These are phyloP conservation scores for Ettlia oleoabundans DNA, from an alignment of 139 green algal species.

Conservation along the genomic window DNA sequence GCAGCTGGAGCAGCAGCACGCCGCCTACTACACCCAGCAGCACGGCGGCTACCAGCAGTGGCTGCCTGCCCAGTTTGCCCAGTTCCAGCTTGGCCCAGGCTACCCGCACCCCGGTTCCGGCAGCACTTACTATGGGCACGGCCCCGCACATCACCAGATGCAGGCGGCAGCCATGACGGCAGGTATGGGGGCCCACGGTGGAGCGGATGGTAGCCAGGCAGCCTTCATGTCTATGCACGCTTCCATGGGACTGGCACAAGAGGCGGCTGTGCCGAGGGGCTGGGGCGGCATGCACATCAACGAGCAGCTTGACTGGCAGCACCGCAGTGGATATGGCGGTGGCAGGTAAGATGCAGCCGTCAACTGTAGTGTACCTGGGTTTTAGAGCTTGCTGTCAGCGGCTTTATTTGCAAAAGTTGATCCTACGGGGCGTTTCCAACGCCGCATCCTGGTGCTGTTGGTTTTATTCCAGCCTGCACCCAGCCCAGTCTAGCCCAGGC, in stretches of 20 bases:
- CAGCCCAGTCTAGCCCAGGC: too few relatives aligned
- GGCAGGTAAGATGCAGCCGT: too few relatives aligned
- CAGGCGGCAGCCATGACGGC: neutral
- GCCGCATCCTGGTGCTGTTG: too few relatives aligned
- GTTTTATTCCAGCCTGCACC: too few relatives aligned
- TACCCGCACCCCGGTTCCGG: slow-evolving; percentile 13
- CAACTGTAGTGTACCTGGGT: too few relatives aligned
- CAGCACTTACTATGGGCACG: neutral
- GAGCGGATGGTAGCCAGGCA: neutral
- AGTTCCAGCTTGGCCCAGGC: slow-evolving; percentile 1
- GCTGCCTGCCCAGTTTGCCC: slow-evolving; percentile 28
- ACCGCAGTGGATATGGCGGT: neutral
- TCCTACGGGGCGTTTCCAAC: too few relatives aligned
- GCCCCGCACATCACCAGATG: neutral
- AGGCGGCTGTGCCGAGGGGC: too few relatives aligned
- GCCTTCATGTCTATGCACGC: too few relatives aligned
- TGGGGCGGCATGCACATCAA: slow-evolving; percentile 27
- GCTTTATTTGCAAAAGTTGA: too few relatives aligned
- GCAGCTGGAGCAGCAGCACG: neutral
- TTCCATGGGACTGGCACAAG: too few relatives aligned
- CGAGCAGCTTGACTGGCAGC: neutral
- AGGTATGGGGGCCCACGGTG: neutral
- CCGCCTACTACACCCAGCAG: neutral
- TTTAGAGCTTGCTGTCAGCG: too few relatives aligned
- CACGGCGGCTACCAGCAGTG: slow-evolving; percentile 21